Evolutionary conservation across 345 rosid species (phyloP).

Genomic region (Raphanus raphanistrum): DNA sequence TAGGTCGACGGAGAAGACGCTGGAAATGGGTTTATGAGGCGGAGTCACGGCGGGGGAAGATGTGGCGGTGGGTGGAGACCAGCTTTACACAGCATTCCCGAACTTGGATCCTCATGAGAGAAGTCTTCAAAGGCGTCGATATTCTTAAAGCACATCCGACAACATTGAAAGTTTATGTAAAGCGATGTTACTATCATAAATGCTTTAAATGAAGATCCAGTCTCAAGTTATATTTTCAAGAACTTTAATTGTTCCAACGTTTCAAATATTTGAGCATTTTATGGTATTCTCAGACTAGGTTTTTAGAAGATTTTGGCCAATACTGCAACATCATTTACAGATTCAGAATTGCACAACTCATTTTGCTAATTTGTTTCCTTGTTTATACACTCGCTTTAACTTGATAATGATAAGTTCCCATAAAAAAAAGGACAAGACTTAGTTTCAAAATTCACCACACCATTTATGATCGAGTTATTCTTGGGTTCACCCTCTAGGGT

Average conservation of each 20-base stretch:
- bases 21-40: conserved; percentile 37
- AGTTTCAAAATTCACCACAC: no score
- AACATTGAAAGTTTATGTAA: conserved; percentile 25
- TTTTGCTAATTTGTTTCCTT: neutral
- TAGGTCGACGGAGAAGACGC: conserved; percentile 42
- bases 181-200: conserved; percentile 29
- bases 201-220: conserved; percentile 23
- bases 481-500: no score
- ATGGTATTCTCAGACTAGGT: neutral
- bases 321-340: neutral
- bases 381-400: neutral
- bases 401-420: neutral
- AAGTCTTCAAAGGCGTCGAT: conserved; percentile 12
- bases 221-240: neutral
- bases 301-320: neutral
- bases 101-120: conserved; percentile 45
- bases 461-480: no score
- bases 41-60: conserved; percentile 34
- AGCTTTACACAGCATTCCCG: conserved; percentile 83
- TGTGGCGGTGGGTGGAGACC: conserved; percentile 73
- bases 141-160: conserved; percentile 29
- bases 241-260: neutral
- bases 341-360: neutral
- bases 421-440: no score
- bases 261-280: neutral